phyloP scores from a whole-genome alignment of 495 filamentous ascomycete genomes.

The Chaetomium tenue region DNA sequence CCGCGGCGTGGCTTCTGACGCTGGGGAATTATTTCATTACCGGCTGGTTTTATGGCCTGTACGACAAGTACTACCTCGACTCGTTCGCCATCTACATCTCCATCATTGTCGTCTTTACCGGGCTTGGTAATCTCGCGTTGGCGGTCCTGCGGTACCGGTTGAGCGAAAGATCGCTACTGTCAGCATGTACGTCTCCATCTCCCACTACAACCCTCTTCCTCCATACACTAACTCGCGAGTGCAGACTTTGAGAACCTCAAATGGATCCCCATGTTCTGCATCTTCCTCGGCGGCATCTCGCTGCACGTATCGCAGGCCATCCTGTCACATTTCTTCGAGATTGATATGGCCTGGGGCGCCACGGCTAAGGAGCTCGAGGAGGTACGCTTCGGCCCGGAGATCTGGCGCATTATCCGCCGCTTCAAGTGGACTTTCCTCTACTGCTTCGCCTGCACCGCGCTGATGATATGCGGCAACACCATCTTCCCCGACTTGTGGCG shows the following conservation, averaged over 20 bases:
- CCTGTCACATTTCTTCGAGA: conserved; percentile 67
- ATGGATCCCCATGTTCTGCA: conserved; percentile 65
- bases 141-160: conserved; percentile 66
- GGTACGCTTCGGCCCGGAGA: conserved; percentile 29
- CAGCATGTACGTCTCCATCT: conserved; percentile 8
- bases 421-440: conserved; percentile 77
- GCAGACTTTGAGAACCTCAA: conserved; percentile 62
- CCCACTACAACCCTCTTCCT: background rate
- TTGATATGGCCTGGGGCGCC: conserved; percentile 70
- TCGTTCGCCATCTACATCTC: conserved; percentile 73
- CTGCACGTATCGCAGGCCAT: conserved; percentile 67
- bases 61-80: conserved; percentile 74
- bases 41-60: conserved; percentile 68
- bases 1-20: conserved; percentile 74
- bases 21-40: conserved; percentile 74
- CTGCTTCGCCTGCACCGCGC: conserved; percentile 39
- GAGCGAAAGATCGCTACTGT: conserved; percentile 53
- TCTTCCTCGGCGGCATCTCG: conserved; percentile 69
- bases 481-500: conserved; percentile 63
- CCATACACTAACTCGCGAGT: background rate
- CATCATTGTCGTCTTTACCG: conserved; percentile 70
- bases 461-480: conserved; percentile 64
- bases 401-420: conserved; percentile 24
- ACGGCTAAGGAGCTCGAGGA: conserved; percentile 69
- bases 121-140: conserved; percentile 62